Conservation (phyloP, 1,284 basidiomycete species). For the Moesziomyces antarcticus region DNA sequence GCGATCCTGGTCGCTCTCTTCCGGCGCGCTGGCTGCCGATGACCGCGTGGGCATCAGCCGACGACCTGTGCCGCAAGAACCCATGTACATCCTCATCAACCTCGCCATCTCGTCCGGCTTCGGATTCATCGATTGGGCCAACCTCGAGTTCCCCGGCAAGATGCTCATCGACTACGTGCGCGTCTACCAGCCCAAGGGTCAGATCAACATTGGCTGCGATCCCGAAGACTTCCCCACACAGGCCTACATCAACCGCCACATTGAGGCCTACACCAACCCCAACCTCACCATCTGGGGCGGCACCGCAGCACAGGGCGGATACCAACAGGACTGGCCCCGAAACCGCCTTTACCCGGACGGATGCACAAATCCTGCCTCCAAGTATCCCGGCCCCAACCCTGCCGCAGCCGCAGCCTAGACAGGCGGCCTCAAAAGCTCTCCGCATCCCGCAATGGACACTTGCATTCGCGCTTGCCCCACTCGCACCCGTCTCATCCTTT, state of each 20-base stretch:
- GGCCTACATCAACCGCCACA: constrained; percentile 71
- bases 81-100: constrained; percentile 64
- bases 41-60: constrained; percentile 42
- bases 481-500: neutral
- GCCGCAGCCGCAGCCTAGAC: constrained; percentile 1
- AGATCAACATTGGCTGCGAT: constrained; percentile 61
- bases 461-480: neutral
- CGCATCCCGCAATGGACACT: neutral
- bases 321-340: constrained; percentile 58
- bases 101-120: constrained; percentile 61
- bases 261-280: constrained; percentile 54
- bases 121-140: constrained; percentile 38
- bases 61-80: constrained; percentile 54
- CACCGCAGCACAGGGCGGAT: constrained; percentile 53
- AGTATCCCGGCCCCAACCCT: constrained; percentile 41
- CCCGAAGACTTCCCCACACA: constrained; percentile 71
- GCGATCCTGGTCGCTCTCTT: constrained; percentile 71
- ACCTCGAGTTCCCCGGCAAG: constrained; percentile 43
- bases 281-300: constrained; percentile 62
- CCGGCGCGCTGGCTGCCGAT: constrained; percentile 78
- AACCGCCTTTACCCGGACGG: constrained; percentile 53
- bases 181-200: constrained; percentile 57
- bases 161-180: constrained; percentile 62
- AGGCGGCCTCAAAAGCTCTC: neutral
- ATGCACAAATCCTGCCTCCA: constrained; percentile 43